These are phyloP conservation scores for Schizothecium vesticola DNA, from an alignment of 495 filamentous ascomycete species.

Conservation along the genomic window DNA sequence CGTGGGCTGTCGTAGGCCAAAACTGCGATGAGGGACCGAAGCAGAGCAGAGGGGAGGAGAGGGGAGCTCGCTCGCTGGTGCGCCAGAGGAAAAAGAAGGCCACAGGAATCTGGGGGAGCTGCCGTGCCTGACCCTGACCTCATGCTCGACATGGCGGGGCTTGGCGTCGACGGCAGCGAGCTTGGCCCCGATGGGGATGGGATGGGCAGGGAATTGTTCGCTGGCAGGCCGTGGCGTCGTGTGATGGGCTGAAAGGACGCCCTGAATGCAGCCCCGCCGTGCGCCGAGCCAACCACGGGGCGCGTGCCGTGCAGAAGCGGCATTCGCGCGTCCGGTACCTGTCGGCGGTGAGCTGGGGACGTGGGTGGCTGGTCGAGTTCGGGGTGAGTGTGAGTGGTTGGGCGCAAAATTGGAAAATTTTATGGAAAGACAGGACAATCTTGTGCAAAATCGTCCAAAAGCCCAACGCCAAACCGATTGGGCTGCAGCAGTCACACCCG, in stretches of 20 bases:
- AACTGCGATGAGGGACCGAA: background rate
- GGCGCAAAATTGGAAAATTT: background rate
- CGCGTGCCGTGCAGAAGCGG: background rate
- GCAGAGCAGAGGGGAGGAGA: background rate
- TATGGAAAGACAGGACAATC: background rate
- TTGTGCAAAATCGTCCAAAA: constrained; percentile 5
- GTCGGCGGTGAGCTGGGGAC: constrained; percentile 9
- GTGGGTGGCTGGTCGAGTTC: background rate
- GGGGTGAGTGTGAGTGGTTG: constrained; percentile 14
- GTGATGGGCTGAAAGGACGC: constrained; percentile 21
- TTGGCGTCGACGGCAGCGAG: background rate
- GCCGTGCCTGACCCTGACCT: background rate
- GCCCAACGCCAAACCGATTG: constrained; percentile 8
- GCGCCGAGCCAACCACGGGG: constrained; percentile 15
- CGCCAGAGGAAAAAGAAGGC: background rate
- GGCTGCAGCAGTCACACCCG: constrained; percentile 17
- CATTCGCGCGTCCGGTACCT: constrained; percentile 2
- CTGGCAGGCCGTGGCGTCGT: constrained; percentile 20
- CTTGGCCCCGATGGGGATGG: background rate
- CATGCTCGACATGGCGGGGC: background rate
- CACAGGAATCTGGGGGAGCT: background rate
- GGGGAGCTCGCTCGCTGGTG: constrained; percentile 1
- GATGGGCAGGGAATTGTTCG: background rate
- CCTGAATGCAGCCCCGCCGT: constrained; percentile 14
- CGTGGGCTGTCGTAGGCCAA: background rate